Conservation (phyloP, 768 basidiomycete species). For the Agaricus bisporus region DNA sequence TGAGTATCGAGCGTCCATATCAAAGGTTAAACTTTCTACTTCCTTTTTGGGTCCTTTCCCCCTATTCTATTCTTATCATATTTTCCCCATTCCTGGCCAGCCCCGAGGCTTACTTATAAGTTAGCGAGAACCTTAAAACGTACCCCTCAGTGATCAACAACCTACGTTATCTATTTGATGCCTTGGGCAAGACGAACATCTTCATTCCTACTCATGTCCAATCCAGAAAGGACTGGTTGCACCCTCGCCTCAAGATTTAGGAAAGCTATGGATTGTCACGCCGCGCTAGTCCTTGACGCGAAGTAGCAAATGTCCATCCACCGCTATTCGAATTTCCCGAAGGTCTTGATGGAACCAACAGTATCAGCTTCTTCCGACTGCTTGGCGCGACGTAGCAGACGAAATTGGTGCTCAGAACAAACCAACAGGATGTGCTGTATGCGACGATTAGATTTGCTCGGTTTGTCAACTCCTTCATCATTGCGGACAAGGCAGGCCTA, state of each 20-base stretch:
- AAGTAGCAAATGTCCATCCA: slow-evolving; percentile 25
- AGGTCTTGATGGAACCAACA: background rate
- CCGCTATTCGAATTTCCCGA: slow-evolving; percentile 17
- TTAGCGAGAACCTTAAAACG: no score
- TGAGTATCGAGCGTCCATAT: no score
- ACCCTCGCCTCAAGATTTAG: slow-evolving; percentile 12
- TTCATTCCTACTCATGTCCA: slow-evolving; percentile 21
- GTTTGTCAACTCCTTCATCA: slow-evolving; percentile 29
- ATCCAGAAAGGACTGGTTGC: slow-evolving; percentile 20
- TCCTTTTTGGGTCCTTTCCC: no score
- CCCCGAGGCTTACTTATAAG: no score
- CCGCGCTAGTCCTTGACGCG: slow-evolving; percentile 19
- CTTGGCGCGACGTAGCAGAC: slow-evolving; percentile 24
- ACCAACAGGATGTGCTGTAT: slow-evolving; percentile 31
- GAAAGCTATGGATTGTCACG: slow-evolving; percentile 19
- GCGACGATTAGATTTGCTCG: slow-evolving; percentile 32
- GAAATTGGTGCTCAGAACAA: slow-evolving; percentile 29
- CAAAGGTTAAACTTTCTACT: no score
- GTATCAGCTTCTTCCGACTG: slow-evolving; percentile 26
- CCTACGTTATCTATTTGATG: slow-evolving; percentile 18
- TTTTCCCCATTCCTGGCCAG: no score
- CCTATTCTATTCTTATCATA: no score
- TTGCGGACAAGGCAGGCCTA: slow-evolving; percentile 27
- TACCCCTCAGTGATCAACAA: no score
- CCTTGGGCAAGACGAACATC: slow-evolving; percentile 22